Conservation (phyloP, 1,139 yeast species). For the Kodamaea fungicola region DNA sequence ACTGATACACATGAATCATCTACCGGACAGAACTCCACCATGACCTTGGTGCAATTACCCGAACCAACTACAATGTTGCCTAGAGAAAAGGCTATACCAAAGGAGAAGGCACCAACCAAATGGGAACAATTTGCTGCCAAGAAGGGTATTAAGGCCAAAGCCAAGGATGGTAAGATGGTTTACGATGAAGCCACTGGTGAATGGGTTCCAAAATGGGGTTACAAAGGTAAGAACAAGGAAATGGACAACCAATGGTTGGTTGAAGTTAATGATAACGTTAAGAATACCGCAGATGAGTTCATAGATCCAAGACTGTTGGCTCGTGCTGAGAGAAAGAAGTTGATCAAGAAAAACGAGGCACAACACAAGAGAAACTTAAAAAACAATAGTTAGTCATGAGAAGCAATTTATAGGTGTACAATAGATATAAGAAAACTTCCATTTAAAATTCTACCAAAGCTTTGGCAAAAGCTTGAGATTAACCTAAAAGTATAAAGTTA, state of each 20-base stretch:
- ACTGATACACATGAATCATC: slow-evolving; percentile 66
- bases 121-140: slow-evolving; percentile 97
- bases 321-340: slow-evolving; percentile 80
- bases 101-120: slow-evolving; percentile 85
- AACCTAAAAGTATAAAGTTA: too few species aligned
- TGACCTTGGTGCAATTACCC: slow-evolving; percentile 83
- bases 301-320: slow-evolving; percentile 81
- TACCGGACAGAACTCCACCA: slow-evolving; percentile 65
- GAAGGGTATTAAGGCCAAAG: slow-evolving; percentile 91
- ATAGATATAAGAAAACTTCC: too few species aligned
- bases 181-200: slow-evolving; percentile 86
- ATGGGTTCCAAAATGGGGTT: slow-evolving; percentile 99
- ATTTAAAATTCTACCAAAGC: too few species aligned
- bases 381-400: slow-evolving; percentile 16
- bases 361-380: slow-evolving; percentile 83
- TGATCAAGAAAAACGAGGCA: slow-evolving; percentile 79
- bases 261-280: slow-evolving; percentile 77
- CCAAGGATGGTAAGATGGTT: slow-evolving; percentile 85
- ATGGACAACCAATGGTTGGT: slow-evolving; percentile 93
- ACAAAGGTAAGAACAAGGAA: slow-evolving; percentile 85
- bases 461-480: too few species aligned
- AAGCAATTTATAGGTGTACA: too few species aligned
- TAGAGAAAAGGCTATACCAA: slow-evolving; percentile 93
- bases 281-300: slow-evolving; percentile 65
- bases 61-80: slow-evolving; percentile 82